These are phyloP conservation scores for Tremella fuciformis DNA, from an alignment of 768 basidiomycete species.

Conservation along the genomic window DNA sequence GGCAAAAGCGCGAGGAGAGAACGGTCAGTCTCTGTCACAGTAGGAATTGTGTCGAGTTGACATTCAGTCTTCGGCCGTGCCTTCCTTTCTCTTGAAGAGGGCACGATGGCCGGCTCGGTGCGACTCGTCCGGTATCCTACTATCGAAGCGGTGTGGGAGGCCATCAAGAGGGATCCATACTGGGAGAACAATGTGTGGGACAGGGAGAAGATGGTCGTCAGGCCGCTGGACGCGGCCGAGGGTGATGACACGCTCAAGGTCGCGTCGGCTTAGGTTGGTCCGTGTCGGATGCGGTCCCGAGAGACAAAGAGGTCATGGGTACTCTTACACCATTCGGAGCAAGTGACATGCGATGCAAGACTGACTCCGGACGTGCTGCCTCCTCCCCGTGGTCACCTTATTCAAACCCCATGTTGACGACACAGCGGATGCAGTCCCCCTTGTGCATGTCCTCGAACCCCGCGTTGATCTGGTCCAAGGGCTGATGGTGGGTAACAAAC, in stretches of 20 bases:
- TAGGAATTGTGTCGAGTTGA: not conserved
- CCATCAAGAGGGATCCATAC: conserved; percentile 36
- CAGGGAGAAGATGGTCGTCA: conserved; percentile 29
- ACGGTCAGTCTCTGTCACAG: conserved; percentile 6
- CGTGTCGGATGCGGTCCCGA: no score
- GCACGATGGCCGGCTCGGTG: conserved; percentile 27
- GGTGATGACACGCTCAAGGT: conserved; percentile 3
- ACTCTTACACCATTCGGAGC: no score
- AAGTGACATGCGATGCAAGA: no score
- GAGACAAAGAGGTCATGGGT: no score
- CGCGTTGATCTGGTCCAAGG: conserved; percentile 70
- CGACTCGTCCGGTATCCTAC: conserved; percentile 26
- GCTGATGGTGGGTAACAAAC: conserved; percentile 85
- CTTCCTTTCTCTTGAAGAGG: conserved; percentile 11
- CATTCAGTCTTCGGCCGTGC: conserved; percentile 34
- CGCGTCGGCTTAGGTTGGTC: no score
- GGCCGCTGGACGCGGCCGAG: conserved; percentile 6
- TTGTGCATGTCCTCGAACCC: conserved; percentile 98
- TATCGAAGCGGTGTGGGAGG: conserved; percentile 30
- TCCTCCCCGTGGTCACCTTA: no score
- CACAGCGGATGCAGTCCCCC: conserved; percentile 82
- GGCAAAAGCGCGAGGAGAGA: conserved; percentile 15
- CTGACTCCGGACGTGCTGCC: no score
- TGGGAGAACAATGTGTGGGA: conserved; percentile 43
- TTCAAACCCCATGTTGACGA: conserved; percentile 72